Evolutionary conservation across 2,329 filamentous ascomycete species (phyloP), one percentile per base, ranked within the genome.

Genomic region (Stagonosporopsis rhizophila): DNA sequence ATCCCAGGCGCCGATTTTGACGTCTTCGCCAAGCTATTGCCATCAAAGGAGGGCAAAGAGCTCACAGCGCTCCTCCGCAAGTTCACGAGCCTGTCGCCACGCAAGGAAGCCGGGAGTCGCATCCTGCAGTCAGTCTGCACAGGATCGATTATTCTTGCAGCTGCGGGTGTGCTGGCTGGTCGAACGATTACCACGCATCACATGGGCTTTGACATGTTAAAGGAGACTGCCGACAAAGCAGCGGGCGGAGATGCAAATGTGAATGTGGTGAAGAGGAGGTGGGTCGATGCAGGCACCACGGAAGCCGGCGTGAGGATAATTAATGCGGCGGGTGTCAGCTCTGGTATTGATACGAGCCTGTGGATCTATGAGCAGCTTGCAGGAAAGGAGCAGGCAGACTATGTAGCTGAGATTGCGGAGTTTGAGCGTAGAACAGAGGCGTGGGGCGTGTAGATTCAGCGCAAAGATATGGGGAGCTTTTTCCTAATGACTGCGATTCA

Each of bases 91-190:
- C 50, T 67, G n/a, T 48, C 61, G 19, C 70, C 71, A 14, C 49
- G 67, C 8, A 25, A 68, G 3, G 69, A 66, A 32, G 54, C 58
- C 0, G 68, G 60, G 4, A 62, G 65, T 4, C 60, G 77, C 0
- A 58, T 77, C 14, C 20, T 80, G 11, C 71, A 78, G 41, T 78
- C 75, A 4, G 71, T 80, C 5, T 80, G 78, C 60, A 77, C 76
- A 1, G 77, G 78, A 1, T 64, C 74, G 0, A 55, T 78, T 2
- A 48, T 80, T 0, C 60, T 79, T 1, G 78, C 72, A 15, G 75
- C 74, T 3, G 65, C 76, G 2, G 75, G 76, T 1, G 57, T 78
- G 4, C 47, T 79, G 12, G 62, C 64, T 3, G 71, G 70, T 11
- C 66, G 74, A 44, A 73, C 66, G 5, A 69, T 69, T 1, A 79